Evolutionary conservation across 2,329 filamentous ascomycete genomes (phyloP), one percentile per base, ranked within the genome.

Genomic region (Alternaria postmessia): DNA sequence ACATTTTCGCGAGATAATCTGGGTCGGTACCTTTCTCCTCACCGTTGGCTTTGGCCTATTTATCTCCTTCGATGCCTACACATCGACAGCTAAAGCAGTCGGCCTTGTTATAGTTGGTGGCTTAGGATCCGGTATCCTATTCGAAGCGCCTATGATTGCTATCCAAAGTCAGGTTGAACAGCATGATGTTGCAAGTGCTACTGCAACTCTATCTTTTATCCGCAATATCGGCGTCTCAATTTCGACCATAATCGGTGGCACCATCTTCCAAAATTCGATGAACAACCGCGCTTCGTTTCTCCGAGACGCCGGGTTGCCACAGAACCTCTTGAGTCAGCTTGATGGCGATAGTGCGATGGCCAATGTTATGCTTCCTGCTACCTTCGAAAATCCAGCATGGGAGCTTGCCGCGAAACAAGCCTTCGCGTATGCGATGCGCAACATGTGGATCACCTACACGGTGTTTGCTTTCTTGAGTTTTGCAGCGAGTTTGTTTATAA

Each of bases 191-290:
- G 84, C 84, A 0, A 81, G 81, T 0, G 85, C 85, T 0, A 87
- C 84, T 0, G 82, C 84, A 0, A 85, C 85, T 0, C 74, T 86
- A 4, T 80, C 79, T 0, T 85, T 87, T 61, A 66, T 81, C 12
- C 77, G 81, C 7, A 80, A 78, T 43, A 67, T 85, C 6, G 80
- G 80, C 0, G 79, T 81, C 0, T 77, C 82, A 0, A 79, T 84
- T 36, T 83, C 81, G 0, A 78, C 85, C 9, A 82, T 86, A 1
- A 74, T 85, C 4, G 83, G 83, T 9, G 80, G 82, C 2, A 82
- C 84, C 0, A 80, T 86, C 5, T 84, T 86, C 61, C 82, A 85
- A 55, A 85, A 85, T 64, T 82, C 85, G 48, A 91, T 93, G 88
- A 79, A 87, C 63, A 81, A 78, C 51, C 84, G 86, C 63, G 80